Conservation (phyloP, 202 grass and related monocot species). For the Carex arenaria region DNA sequence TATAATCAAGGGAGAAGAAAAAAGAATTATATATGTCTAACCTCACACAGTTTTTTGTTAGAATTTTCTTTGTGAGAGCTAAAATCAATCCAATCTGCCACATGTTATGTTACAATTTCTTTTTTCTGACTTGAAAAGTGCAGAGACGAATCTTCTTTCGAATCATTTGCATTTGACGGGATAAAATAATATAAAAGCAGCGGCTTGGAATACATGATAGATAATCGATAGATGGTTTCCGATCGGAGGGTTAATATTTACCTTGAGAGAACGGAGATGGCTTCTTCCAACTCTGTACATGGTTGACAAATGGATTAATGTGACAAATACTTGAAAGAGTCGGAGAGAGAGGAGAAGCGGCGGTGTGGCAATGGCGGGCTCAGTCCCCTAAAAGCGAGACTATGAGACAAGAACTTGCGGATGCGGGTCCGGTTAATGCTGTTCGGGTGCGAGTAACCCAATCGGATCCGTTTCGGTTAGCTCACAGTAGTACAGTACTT, state of each 20-base stretch:
- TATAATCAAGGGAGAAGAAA: not conserved
- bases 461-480: too few species aligned
- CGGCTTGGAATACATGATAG: not conserved
- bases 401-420: not conserved
- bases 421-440: not conserved
- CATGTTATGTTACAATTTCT: not conserved
- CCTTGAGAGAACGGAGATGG: constrained; percentile 49
- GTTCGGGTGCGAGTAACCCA: not conserved
- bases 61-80: not conserved
- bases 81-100: not conserved
- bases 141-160: not conserved
- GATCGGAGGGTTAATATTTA: not conserved
- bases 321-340: not conserved
- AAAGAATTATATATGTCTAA: not conserved
- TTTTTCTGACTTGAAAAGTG: not conserved
- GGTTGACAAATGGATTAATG: not conserved
- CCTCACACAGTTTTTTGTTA: not conserved
- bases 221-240: not conserved
- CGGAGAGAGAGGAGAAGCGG: not conserved
- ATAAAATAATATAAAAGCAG: not conserved
- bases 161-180: constrained; percentile 1
- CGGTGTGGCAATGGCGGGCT: not conserved
- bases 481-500: too few species aligned
- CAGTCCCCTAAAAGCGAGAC: not conserved
- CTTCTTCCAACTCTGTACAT: constrained; percentile 45